Conservation (phyloP, 2,329 filamentous ascomycete genomes). For the Aspergillus thermomutatus region DNA sequence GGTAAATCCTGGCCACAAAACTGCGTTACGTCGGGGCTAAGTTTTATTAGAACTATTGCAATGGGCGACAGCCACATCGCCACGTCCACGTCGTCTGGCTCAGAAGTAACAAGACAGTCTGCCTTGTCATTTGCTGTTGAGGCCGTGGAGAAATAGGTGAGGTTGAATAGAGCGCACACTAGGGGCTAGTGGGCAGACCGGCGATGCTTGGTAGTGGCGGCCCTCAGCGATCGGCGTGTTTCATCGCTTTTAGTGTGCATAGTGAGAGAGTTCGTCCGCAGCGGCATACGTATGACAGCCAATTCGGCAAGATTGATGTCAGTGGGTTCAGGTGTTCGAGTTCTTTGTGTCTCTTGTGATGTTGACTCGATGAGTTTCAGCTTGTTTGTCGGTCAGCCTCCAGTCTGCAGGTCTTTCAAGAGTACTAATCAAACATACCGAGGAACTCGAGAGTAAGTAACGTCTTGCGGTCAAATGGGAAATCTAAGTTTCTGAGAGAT, state of each 20-base stretch:
- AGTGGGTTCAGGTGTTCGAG: not conserved
- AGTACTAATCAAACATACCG: not conserved
- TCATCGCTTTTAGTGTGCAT: not conserved
- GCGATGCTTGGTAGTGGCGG: not conserved
- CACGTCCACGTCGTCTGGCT: not conserved
- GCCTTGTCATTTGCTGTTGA: not conserved
- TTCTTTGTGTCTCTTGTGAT: not conserved
- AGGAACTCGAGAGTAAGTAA: not conserved
- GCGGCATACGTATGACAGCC: not conserved
- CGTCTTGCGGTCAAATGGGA: not conserved
- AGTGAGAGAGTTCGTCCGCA: not conserved
- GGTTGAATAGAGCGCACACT: not conserved
- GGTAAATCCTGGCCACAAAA: not conserved
- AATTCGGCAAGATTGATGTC: not conserved
- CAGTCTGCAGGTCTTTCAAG: no score
- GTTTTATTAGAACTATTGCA: not conserved
- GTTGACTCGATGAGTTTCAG: not conserved
- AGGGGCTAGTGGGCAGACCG: not conserved
- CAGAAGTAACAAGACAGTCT: not conserved
- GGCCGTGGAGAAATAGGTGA: not conserved
- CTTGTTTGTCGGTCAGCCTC: not conserved
- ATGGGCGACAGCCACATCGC: not conserved
- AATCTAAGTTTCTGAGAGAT: not conserved
- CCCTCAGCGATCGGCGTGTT: not conserved
- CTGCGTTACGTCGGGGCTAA: no score